These are phyloP conservation scores for Septoria linicola DNA, from an alignment of 2,329 filamentous ascomycete genomes.

Conservation along the genomic window DNA sequence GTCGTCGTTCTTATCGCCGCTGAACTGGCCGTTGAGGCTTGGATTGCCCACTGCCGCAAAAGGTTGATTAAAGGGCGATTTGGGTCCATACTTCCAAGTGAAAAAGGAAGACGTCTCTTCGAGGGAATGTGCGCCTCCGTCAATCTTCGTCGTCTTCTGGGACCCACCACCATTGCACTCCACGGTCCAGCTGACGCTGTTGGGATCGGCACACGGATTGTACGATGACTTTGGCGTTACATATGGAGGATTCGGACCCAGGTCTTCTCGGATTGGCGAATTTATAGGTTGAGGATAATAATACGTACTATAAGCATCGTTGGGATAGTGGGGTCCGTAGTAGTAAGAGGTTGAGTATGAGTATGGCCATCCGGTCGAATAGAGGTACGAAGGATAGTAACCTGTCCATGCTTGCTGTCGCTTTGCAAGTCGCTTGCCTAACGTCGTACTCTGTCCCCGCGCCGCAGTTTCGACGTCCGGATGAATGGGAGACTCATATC, in stretches of 20 bases:
- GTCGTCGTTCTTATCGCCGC: not conserved
- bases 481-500: too few relatives aligned
- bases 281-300: too few relatives aligned
- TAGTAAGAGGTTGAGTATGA: too few relatives aligned
- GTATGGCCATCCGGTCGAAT: too few relatives aligned
- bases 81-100: slow-evolving; percentile 3
- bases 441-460: too few relatives aligned
- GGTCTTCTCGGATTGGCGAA: too few relatives aligned
- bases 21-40: not conserved
- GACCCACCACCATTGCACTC: slow-evolving; percentile 5
- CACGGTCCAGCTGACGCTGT: slow-evolving; percentile 1
- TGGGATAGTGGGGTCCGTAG: too few relatives aligned
- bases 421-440: too few relatives aligned
- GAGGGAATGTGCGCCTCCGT: not conserved
- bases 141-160: slow-evolving; percentile 1
- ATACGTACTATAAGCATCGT: too few relatives aligned
- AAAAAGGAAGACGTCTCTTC: not conserved
- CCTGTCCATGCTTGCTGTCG: too few relatives aligned
- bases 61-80: not conserved
- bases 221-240: not conserved
- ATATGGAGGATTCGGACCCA: not conserved
- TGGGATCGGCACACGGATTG: slow-evolving; percentile 4
- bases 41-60: not conserved
- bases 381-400: too few relatives aligned
- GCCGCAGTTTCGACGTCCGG: too few relatives aligned